Base-by-base conservation (phyloP, 2,329 filamentous ascomycete species). In the Boeremia lycopersici region DNA sequence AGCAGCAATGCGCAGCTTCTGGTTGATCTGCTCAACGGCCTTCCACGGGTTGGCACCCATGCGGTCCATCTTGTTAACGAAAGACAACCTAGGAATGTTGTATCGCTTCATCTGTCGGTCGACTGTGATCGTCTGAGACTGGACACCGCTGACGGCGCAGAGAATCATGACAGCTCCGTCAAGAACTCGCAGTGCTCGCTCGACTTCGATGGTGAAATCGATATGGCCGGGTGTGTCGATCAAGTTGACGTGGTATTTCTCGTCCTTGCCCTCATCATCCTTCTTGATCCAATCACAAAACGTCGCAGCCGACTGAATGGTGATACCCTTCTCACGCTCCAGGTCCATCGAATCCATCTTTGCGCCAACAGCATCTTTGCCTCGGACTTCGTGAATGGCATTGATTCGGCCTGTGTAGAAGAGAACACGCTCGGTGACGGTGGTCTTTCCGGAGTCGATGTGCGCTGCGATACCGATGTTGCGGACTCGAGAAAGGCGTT, bases 311-410 rank as follows among this genome's bases (percentile, higher is more conserved):
- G 93, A 98, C 77, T 99, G 93, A 71, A 99, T 99, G 53, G 95
- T 99, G 75, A 99, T 99, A 69, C 95, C 95, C 81, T 97, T 96
- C 77, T 98, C 95, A 77, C 95, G 85, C 79, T 99, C 95, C 65
- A 99, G 82, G 68, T 99, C 95, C 95, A 99, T 99, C 25, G 93
- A 97, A 81, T 99, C 95, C 95, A 99, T 99, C 82, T 99, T 99
- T 57, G 95, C 95, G 62, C 95, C 95, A 35, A 97, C 92, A 31
- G 90, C 86, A 83, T 99, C 95, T 73, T 93, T 93, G 56, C 92
- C 92, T 71, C 95, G 86, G 38, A 99, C 95, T 79, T 99, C 95
- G 81, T 99, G 95, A 70, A 99, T 98, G 29, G 91, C 85, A 74
- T 96, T 96, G 79, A 97, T 97, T 73, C 95, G 89, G 63, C 95